Conservation (phyloP, 1,284 basidiomycete species). For the Cryptococcus floricola region DNA sequence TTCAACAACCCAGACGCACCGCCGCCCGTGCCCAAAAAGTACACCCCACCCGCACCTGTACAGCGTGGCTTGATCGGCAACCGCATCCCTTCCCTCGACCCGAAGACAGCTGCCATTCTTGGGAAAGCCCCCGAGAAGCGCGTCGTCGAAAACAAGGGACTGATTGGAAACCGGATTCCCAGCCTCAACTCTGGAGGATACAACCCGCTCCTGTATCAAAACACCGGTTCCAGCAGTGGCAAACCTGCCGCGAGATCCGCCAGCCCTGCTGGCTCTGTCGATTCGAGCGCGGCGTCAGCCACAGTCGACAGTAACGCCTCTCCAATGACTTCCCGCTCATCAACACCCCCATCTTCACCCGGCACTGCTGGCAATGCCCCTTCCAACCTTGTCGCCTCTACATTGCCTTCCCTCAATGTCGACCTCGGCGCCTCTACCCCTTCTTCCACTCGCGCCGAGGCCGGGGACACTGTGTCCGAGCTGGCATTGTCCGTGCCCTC, state of each 20-base stretch:
- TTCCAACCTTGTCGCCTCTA: conserved; percentile 25
- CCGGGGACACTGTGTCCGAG: conserved; percentile 33
- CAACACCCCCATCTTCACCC: conserved; percentile 24
- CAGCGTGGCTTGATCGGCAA: conserved; percentile 43
- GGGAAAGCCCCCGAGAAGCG: conserved; percentile 17
- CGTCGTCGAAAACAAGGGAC: conserved; percentile 33
- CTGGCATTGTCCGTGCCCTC: conserved; percentile 35
- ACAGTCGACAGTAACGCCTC: conserved; percentile 24
- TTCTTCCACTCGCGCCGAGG: conserved; percentile 43
- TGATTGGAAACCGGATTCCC: conserved; percentile 46
- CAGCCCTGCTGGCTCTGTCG: conserved; percentile 27
- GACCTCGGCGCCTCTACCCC: conserved; percentile 37
- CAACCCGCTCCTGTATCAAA: conserved; percentile 6
- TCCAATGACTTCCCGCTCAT: conserved; percentile 30
- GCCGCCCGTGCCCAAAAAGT: conserved; percentile 37
- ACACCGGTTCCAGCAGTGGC: conserved; percentile 7
- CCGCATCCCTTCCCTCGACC: conserved; percentile 41
- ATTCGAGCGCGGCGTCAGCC: conserved; percentile 21
- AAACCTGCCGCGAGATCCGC: conserved; percentile 9
- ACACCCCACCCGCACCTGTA: conserved; percentile 24
- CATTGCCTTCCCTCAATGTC: conserved; percentile 26
- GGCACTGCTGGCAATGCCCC: conserved; percentile 17
- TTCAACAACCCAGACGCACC: conserved; percentile 44
- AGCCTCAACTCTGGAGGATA: conserved; percentile 7
- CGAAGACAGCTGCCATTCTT: conserved; percentile 36